Evolutionary conservation across 208 protist genomes (phyloP), one percentile per base, ranked within the genome.

Genomic region (Naegleria gruberi): DNA sequence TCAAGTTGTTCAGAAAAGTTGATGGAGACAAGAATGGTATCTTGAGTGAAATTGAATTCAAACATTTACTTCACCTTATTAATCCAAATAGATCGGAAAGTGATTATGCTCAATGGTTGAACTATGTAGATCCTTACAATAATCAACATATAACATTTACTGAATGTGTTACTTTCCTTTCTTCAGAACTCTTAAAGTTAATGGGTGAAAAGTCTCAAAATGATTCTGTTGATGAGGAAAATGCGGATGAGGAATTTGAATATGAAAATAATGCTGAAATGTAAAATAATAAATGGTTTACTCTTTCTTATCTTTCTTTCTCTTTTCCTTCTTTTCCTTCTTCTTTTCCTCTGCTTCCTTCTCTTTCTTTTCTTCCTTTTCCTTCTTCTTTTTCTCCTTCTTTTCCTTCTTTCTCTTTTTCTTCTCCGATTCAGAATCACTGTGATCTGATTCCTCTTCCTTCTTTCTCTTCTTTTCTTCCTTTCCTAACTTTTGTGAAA

Each of bases 111-210:
- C 91, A 92, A 10, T 92, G 96, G 91, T 89, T 95, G 90, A 90
- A 90, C n/a, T 91, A 93, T 34, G 92, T 96, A 10, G 94, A 96
- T 89, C 94, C 94, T 12, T 91, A 93, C 81, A 93, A 94, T 30
- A 95, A 92, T 88, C 95, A 96, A 82, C 92, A 96, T 15, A 96
- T 96, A 90, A 96, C 94, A 55, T 97, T 96, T 89, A 96, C 94
- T 0, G 95, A 96, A 51, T 95, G 92, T 85, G 93, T 96, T n/a
- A 90, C 93, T 2, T 94, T 95, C 73, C 92, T 97, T 10, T 94
- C 92, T 73, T 92, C 94, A 74, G 95, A 96, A 82, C 91, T 97
- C 19, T 91, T 96, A 40, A 93, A 92, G 77, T 91, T 92, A 91
- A 91, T 93, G 91, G 73, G 89, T 43, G 91, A 87, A 41, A 55